Evolutionary conservation across 768 basidiomycete species (phyloP), one percentile per base, ranked within the genome.

Genomic region (Coprinopsis marcescibilis): DNA sequence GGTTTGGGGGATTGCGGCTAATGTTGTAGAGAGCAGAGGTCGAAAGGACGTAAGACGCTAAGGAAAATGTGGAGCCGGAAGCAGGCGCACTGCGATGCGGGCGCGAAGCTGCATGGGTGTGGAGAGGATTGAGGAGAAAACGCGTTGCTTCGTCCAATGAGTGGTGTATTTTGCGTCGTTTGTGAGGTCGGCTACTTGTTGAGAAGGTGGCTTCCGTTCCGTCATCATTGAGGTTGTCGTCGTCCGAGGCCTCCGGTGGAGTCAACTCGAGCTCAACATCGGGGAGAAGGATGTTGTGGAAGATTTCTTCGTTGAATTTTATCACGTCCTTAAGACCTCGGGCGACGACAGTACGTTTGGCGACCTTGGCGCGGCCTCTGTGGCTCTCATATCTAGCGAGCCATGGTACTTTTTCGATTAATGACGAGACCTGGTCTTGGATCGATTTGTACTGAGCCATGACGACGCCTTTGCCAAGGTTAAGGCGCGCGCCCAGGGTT

Each of bases 401-500:
- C 89, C 88, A 91, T 3, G 85, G 84, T 2, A 90, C 70, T n/a
- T 76, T 73, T 40, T 73, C 67, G 21, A 80, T 75, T 72, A 78
- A 80, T 46, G 71, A 65, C 27, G 73, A 73, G 25, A 89, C 63
- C 46, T 75, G 63, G 55, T 84, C 79, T 56, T 81, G 80, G 23
- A 87, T 60, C 29, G 68, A 53, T 59, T 80, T 83, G 64, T 90
- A 90, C 2, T 85, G 79, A 23, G 74, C 66, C 76, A 86, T 79
- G 21, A 88, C 75, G 37, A 76, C 70, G 24, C 69, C 65, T 45
- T 78, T 75, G 13, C 72, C 68, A 29, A 73, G 66, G 27, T 75
- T 71, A 52, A 76, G 69, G 33, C 75, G 73, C 20, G 60, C 52
- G 10, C 75, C 84, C 33, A 89, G 71, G 24, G 61, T 68, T 42